Base-by-base conservation (phyloP, 2,329 filamentous ascomycete species). In the Orbilia quercus region DNA sequence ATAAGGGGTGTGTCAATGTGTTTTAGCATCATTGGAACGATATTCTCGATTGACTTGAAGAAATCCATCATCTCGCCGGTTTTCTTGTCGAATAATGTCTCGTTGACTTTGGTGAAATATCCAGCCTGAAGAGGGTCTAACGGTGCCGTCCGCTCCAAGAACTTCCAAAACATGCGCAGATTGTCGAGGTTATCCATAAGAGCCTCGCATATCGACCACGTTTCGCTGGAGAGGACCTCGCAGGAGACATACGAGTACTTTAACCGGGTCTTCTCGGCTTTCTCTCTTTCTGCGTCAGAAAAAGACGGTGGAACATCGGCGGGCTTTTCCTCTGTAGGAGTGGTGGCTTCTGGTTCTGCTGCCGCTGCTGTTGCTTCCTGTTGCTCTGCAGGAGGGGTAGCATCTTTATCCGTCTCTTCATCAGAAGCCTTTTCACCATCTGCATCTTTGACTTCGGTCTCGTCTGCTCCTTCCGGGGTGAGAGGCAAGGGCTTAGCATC, bases 101-200 rank as follows among this genome's bases (percentile, higher is more conserved):
- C 95, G 81, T 98, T 98, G 79, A 99, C 93, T 80, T 98, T 99
- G 63, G 94, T 97, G 80, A 99, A 99, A 80, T 99, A 99, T 79
- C 93, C 93, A 16, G 95, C 94, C 82, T 98, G 94, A 4, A 97
- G 85, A 38, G 94, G 91, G 80, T 98, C 94, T 63, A 99, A 86
- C 1, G 94, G 91, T 9, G 91, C 86, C n/a, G 91, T 87, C 63
- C 89, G 87, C 79, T 90, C 90, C 77, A 99, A 82, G 80, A 97
- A 99, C 51, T 88, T 84, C 95, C 95, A 99, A 81, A 99, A 98
- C 76, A 90, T 87, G 78, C 88, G 88, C 77, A 99, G 82, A 74
- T 92, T 85, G 47, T 87, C 83, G 63, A 89, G 89, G 80, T 93
- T 94, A 79, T 96, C 90, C 83, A 97, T 90, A 66, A 99, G 84